These are phyloP conservation scores for Aspergillus hortae DNA, from an alignment of 2,329 filamentous ascomycete genomes.

Conservation along the genomic window DNA sequence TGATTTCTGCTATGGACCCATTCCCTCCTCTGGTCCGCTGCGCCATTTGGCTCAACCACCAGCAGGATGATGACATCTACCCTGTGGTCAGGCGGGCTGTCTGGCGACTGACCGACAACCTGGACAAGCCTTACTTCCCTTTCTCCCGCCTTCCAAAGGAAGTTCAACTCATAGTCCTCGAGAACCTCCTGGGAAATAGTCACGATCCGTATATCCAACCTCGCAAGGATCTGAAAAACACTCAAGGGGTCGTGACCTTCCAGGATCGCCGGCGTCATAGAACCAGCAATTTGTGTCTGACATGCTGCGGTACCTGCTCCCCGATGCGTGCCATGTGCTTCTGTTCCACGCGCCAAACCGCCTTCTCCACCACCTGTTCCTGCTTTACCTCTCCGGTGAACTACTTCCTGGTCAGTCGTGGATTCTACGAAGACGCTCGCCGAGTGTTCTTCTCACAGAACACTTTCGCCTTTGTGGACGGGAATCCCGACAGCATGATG, in stretches of 20 bases:
- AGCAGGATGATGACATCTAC: conserved; percentile 12
- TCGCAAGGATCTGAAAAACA: not conserved
- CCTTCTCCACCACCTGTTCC: conserved; percentile 21
- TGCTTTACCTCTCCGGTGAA: conserved; percentile 21
- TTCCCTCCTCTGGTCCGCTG: conserved; percentile 22
- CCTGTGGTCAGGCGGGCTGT: conserved; percentile 14
- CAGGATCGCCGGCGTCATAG: conserved; percentile 13
- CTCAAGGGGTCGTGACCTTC: conserved; percentile 11
- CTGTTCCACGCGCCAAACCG: conserved; percentile 18
- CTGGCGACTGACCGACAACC: conserved; percentile 14
- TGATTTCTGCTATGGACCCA: conserved; percentile 15
- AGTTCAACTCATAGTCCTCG: conserved; percentile 23
- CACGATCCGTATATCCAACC: conserved; percentile 12
- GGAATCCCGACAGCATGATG: conserved; percentile 21
- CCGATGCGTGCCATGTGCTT: conserved; percentile 18
- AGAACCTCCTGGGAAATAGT: conserved; percentile 13
- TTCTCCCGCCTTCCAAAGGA: conserved; percentile 24
- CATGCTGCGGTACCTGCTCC: conserved; percentile 23
- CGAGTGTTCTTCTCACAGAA: conserved; percentile 20
- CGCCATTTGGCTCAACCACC: conserved; percentile 17
- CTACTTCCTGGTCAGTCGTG: conserved; percentile 23
- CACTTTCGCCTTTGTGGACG: conserved; percentile 19
- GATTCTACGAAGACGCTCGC: conserved; percentile 20
- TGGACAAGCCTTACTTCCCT: conserved; percentile 14
- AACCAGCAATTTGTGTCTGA: conserved; percentile 5